Conservation (phyloP, 1,139 yeast genomes). For the Yamadazyma spencermartinsiae region DNA sequence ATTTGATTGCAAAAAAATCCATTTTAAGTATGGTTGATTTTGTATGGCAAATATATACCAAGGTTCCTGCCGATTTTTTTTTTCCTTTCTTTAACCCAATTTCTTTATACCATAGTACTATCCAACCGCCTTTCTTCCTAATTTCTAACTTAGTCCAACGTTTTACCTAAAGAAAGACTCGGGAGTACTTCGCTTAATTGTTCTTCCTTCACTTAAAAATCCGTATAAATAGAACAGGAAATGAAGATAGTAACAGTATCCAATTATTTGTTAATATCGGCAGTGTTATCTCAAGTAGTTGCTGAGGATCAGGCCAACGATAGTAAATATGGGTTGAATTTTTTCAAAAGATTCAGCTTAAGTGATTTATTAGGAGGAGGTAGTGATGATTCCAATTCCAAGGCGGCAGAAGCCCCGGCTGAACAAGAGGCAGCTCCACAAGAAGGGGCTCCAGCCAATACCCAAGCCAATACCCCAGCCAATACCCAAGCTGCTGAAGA, state of each 20-base stretch:
- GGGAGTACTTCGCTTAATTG: neutral
- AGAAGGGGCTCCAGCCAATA: slow-evolving; percentile 9
- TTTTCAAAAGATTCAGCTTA: slow-evolving; percentile 17
- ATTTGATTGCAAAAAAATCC: neutral
- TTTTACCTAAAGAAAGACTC: neutral
- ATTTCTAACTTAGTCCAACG: slow-evolving; percentile 1
- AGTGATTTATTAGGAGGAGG: slow-evolving; percentile 11
- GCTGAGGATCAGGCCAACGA: slow-evolving; percentile 12
- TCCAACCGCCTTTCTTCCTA: neutral
- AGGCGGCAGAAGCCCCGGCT: slow-evolving; percentile 13
- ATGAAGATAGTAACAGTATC: slow-evolving; percentile 17
- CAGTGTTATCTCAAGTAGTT: slow-evolving; percentile 13
- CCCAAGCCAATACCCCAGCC: slow-evolving; percentile 11
- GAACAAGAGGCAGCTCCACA: slow-evolving; percentile 6
- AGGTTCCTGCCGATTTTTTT: neutral
- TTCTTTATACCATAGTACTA: neutral
- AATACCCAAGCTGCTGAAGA: slow-evolving; percentile 10
- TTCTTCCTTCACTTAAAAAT: neutral
- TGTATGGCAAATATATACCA: slow-evolving; percentile 1
- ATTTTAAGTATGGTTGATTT: neutral
- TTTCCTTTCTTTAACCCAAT: slow-evolving; percentile 2
- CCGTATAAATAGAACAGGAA: neutral
- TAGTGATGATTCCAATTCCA: slow-evolving; percentile 3
- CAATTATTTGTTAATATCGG: slow-evolving; percentile 15
- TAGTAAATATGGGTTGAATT: slow-evolving; percentile 6